Evolutionary conservation across 768 basidiomycete genomes (phyloP).

Genomic region (Paxillus involutus): DNA sequence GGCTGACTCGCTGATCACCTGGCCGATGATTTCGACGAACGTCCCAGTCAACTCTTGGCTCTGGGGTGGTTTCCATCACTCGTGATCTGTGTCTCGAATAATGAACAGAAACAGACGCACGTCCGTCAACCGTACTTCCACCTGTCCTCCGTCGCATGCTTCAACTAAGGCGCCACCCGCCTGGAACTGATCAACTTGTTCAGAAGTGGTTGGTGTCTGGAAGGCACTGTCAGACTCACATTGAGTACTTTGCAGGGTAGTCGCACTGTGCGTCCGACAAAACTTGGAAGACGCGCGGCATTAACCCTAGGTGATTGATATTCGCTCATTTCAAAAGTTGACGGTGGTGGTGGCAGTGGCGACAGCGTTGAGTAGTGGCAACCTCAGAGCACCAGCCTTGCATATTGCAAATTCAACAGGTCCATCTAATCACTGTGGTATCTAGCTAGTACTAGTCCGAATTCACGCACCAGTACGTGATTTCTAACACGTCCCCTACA

Average conservation of each 20-base stretch:
- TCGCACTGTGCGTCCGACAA: slow-evolving; percentile 54
- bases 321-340: slow-evolving; percentile 30
- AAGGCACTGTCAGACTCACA: slow-evolving; percentile 31
- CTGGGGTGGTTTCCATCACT: slow-evolving; percentile 22
- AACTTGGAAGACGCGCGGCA: slow-evolving; percentile 52
- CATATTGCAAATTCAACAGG: too few species aligned
- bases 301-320: slow-evolving; percentile 55
- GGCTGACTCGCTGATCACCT: slow-evolving; percentile 46
- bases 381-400: too few species aligned
- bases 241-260: slow-evolving; percentile 61
- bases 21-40: slow-evolving; percentile 69
- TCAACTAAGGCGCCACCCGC: slow-evolving; percentile 55
- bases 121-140: slow-evolving; percentile 41
- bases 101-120: slow-evolving; percentile 32
- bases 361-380: background rate
- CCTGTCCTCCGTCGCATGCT: slow-evolving; percentile 67
- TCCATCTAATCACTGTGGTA: too few species aligned
- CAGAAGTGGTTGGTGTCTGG: background rate
- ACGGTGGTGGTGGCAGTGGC: background rate
- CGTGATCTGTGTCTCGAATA: background rate
- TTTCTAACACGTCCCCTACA: too few species aligned
- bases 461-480: too few species aligned
- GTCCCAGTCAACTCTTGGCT: slow-evolving; percentile 47
- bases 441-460: too few species aligned
- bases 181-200: slow-evolving; percentile 28